Conservation (phyloP, 2,329 filamentous ascomycete genomes). For the Drechslerella dactyloides region DNA sequence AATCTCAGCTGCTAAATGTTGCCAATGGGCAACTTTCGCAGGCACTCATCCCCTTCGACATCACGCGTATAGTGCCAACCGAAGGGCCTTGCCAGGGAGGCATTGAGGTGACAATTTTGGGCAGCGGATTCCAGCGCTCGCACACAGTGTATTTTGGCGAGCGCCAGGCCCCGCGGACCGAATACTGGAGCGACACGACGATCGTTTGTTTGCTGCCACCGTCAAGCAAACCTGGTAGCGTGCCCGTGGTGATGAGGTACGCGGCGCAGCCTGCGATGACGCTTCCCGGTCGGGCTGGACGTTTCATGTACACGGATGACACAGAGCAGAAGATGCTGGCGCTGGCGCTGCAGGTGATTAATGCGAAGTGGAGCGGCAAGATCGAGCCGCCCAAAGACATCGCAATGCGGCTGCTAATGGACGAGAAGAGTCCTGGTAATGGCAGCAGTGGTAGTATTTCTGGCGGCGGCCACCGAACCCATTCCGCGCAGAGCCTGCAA, state of each 20-base stretch:
- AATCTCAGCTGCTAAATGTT: constrained; percentile 48
- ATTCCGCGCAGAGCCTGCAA: constrained; percentile 10
- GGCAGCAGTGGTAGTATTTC: constrained; percentile 57
- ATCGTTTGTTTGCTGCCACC: constrained; percentile 80
- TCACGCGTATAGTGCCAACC: constrained; percentile 69
- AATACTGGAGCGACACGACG: constrained; percentile 80
- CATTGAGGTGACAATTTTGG: constrained; percentile 84
- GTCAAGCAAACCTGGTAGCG: constrained; percentile 69
- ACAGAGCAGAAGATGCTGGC: constrained; percentile 73
- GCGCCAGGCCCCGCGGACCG: constrained; percentile 71
- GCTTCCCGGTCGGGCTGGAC: constrained; percentile 56
- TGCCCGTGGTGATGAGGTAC: constrained; percentile 57
- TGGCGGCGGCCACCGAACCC: constrained; percentile 52
- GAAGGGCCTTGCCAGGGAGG: constrained; percentile 83
- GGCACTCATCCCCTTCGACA: constrained; percentile 45
- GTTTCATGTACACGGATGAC: constrained; percentile 78
- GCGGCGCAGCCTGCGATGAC: constrained; percentile 35
- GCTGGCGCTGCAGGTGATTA: constrained; percentile 70
- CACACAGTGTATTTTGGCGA: constrained; percentile 87
- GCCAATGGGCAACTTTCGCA: constrained; percentile 46
- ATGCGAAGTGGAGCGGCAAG: constrained; percentile 69
- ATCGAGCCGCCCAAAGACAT: constrained; percentile 69
- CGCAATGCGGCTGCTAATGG: constrained; percentile 69
- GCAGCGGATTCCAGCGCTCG: constrained; percentile 77
- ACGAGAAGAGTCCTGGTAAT: constrained; percentile 53